Evolutionary conservation across 139 green algal genomes (phyloP).

Genomic region (Marvania coccoides): DNA sequence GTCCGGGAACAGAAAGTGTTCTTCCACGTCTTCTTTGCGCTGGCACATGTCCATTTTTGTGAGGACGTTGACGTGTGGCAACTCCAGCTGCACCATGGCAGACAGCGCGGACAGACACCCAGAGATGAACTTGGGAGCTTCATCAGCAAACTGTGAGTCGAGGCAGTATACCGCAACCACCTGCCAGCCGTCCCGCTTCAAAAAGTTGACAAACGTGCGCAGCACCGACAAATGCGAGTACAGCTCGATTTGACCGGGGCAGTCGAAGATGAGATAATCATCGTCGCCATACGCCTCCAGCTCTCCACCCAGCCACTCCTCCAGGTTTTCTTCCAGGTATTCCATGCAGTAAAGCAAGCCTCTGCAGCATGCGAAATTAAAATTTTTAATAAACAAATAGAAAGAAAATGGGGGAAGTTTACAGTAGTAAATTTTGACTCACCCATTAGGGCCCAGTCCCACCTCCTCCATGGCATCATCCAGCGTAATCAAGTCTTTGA

Average conservation of each 20-base stretch:
- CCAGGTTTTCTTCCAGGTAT: conserved; percentile 92
- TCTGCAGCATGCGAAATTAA: conserved; percentile 33
- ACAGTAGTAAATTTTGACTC: not conserved
- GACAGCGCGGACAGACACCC: conserved; percentile 64
- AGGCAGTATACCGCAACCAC: conserved; percentile 78
- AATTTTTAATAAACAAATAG: not conserved
- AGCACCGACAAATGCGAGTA: conserved; percentile 91
- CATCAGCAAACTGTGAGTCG: conserved; percentile 83
- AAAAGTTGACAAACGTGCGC: conserved; percentile 74
- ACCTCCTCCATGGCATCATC: conserved; percentile 96
- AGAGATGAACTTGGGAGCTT: conserved; percentile 79
- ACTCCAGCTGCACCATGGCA: conserved; percentile 95
- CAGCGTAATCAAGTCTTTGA: conserved; percentile 82
- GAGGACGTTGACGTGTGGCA: conserved; percentile 95
- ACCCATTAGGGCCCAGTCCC: conserved; percentile 92
- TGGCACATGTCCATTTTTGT: conserved; percentile 93
- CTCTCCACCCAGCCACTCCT: conserved; percentile 83
- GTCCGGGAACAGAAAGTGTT: conserved; percentile 75
- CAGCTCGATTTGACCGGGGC: conserved; percentile 96
- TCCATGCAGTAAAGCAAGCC: conserved; percentile 98
- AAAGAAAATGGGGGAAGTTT: not conserved
- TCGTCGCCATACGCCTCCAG: conserved; percentile 91
- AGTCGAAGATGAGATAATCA: conserved; percentile 96
- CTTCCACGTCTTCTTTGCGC: conserved; percentile 57
- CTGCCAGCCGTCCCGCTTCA: conserved; percentile 62